Conservation (phyloP, 108 stramenopile species). For the Stephanodiscus triporus region DNA sequence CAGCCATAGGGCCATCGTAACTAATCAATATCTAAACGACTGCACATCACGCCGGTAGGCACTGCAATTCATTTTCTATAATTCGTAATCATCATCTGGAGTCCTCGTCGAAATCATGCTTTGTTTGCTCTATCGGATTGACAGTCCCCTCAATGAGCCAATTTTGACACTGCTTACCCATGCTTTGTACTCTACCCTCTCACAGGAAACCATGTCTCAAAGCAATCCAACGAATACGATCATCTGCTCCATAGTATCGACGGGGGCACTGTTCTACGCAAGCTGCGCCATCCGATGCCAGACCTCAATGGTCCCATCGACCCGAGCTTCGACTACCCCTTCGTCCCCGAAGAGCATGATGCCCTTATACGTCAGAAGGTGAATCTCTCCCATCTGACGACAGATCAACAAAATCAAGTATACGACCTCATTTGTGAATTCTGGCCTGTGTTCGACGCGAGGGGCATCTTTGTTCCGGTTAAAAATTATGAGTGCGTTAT, state of each 20-base stretch:
- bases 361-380: background rate
- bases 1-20: background rate
- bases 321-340: background rate
- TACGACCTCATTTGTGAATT: background rate
- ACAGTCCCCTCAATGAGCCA: too few relatives aligned
- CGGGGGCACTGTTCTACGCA: background rate
- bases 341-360: background rate
- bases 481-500: background rate
- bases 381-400: background rate
- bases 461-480: background rate
- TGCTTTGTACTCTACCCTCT: too few relatives aligned
- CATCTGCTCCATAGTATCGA: background rate
- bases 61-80: too few relatives aligned
- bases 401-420: background rate
- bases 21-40: too few relatives aligned
- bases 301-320: too few relatives aligned
- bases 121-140: too few relatives aligned
- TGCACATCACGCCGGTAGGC: too few relatives aligned
- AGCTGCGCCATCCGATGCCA: background rate
- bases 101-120: too few relatives aligned
- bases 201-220: too few relatives aligned
- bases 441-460: conserved; percentile 6
- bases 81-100: too few relatives aligned
- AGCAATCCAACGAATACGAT: background rate
- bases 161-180: too few relatives aligned